Conservation (phyloP, 805 yeast species). For the Myxozyma melibiosi region DNA sequence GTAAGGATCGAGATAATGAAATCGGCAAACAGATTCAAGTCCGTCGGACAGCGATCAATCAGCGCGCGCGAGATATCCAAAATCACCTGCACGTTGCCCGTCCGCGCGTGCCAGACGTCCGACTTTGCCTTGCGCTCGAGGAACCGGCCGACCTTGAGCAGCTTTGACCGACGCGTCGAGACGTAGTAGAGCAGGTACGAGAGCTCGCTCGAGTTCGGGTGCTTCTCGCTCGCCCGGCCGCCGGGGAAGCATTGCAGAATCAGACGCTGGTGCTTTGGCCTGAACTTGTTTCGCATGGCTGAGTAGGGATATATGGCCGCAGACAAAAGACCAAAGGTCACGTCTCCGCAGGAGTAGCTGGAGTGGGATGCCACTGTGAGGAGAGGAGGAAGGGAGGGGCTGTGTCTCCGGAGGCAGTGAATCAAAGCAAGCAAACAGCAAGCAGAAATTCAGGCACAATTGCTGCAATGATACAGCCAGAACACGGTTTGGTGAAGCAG, state of each 20-base stretch:
- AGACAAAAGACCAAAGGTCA: slow-evolving; percentile 26
- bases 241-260: slow-evolving; percentile 92
- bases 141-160: slow-evolving; percentile 80
- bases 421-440: too few relatives aligned
- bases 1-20: slow-evolving; percentile 64
- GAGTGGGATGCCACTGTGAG: not conserved
- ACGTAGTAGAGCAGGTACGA: slow-evolving; percentile 88
- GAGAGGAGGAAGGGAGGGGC: not conserved
- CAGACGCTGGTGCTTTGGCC: slow-evolving; percentile 86
- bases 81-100: slow-evolving; percentile 85
- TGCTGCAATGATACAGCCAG: too few relatives aligned
- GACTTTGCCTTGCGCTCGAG: slow-evolving; percentile 60
- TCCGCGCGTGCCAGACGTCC: slow-evolving; percentile 62
- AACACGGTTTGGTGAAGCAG: too few relatives aligned
- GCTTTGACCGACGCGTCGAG: slow-evolving; percentile 81
- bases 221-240: slow-evolving; percentile 81
- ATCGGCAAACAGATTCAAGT: slow-evolving; percentile 77
- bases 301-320: slow-evolving; percentile 17
- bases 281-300: slow-evolving; percentile 42
- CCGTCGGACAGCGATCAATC: slow-evolving; percentile 75
- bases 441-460: too few relatives aligned
- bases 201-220: slow-evolving; percentile 89
- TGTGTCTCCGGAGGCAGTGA: not conserved
- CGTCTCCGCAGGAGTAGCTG: slow-evolving; percentile 19
- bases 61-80: slow-evolving; percentile 68